These are phyloP conservation scores for Filobasidium wieringae DNA, from an alignment of 768 basidiomycete species.

Conservation along the genomic window DNA sequence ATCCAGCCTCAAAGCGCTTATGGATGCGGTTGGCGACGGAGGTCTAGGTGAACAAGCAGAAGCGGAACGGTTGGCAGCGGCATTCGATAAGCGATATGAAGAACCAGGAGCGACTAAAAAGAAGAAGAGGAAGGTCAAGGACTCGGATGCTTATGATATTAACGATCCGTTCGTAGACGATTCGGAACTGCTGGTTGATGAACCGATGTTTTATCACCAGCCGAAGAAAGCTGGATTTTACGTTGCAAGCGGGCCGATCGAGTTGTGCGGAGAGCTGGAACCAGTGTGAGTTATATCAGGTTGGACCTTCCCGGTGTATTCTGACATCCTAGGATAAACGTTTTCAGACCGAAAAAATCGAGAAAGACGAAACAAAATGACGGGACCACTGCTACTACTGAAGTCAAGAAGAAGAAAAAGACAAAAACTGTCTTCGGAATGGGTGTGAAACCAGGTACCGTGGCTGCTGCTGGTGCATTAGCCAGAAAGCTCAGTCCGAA, in stretches of 20 bases:
- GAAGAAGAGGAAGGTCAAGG: conserved; percentile 6
- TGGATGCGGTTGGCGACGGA: background rate
- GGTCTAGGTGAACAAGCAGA: conserved; percentile 1
- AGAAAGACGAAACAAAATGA: background rate
- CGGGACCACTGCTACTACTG: background rate
- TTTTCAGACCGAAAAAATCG: background rate
- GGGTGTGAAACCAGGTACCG: background rate
- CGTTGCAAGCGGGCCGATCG: conserved; percentile 77
- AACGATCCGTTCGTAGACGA: conserved; percentile 95
- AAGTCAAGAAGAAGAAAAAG: background rate
- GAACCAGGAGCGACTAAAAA: background rate
- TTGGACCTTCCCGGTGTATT: too few species aligned
- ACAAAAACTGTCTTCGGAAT: background rate
- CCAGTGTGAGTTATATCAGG: background rate
- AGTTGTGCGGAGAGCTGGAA: conserved; percentile 40
- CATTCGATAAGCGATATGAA: conserved; percentile 4
- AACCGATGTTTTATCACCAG: conserved; percentile 78
- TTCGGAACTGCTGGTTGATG: conserved; percentile 78
- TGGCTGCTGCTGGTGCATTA: too few species aligned
- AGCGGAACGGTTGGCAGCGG: conserved; percentile 6
- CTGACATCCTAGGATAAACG: too few species aligned
- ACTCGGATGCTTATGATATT: conserved; percentile 74
- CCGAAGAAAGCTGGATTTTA: conserved; percentile 76
- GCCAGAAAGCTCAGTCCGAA: background rate
- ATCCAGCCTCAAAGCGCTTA: background rate